phyloP scores from a whole-genome alignment of 257 asterid species.

The Capsicum pubescens region DNA sequence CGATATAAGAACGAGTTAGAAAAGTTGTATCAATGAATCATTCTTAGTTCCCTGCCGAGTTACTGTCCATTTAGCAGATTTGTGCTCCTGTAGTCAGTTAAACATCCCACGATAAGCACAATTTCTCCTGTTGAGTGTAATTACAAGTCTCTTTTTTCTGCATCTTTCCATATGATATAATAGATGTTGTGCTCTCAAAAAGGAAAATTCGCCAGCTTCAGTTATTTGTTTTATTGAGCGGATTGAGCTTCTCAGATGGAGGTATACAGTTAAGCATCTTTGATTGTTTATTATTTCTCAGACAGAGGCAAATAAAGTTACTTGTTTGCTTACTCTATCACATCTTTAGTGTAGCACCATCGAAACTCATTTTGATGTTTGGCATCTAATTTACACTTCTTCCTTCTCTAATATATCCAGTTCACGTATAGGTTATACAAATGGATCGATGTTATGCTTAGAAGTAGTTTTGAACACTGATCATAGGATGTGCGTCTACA shows the following conservation, averaged over 20 bases:
- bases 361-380: background rate
- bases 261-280: background rate
- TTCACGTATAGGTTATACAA: background rate
- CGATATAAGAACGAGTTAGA: constrained; percentile 69
- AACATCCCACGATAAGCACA: background rate
- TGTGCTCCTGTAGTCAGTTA: background rate
- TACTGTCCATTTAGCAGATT: background rate
- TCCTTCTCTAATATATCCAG: background rate
- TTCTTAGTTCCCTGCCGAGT: background rate
- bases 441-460: background rate
- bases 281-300: constrained; percentile 13
- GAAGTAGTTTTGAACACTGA: background rate
- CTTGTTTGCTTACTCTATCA: background rate
- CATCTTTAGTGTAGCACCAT: background rate
- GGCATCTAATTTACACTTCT: background rate
- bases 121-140: background rate
- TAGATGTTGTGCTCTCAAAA: background rate
- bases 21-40: constrained; percentile 59
- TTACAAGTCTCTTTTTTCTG: constrained; percentile 1
- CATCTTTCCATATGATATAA: background rate
- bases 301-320: background rate
- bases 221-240: background rate
- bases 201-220: constrained; percentile 9
- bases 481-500: background rate
- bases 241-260: constrained; percentile 12